Evolutionary conservation across 495 filamentous ascomycete species (phyloP).

Genomic region (Clohesyomyces aquaticus): DNA sequence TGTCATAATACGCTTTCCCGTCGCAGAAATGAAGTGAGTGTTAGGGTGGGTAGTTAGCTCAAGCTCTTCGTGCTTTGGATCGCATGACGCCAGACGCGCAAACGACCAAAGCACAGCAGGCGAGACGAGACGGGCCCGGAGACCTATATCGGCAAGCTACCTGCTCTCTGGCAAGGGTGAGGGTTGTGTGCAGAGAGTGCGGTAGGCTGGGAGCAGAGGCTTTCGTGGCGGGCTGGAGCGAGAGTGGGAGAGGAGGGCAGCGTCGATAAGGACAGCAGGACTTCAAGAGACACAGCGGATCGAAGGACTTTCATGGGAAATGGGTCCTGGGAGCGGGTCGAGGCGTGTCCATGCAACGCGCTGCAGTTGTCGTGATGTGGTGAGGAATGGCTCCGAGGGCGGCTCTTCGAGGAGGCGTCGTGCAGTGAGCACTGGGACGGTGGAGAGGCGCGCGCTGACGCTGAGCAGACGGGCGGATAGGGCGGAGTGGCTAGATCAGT

Average conservation of each 20-base stretch:
- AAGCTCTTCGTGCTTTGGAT: constrained; percentile 38
- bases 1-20: constrained; percentile 90
- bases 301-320: constrained; percentile 30
- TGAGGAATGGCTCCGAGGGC: constrained; percentile 14
- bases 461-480: background rate
- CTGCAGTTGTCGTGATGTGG: constrained; percentile 15
- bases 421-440: constrained; percentile 1
- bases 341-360: constrained; percentile 27
- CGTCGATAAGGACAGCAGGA: constrained; percentile 31
- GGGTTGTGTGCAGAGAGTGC: constrained; percentile 13
- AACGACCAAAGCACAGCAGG: constrained; percentile 34
- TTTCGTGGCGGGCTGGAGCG: constrained; percentile 15
- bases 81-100: constrained; percentile 41
- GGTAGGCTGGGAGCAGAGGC: constrained; percentile 21
- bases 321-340: constrained; percentile 10
- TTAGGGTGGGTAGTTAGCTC: constrained; percentile 32
- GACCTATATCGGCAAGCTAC: constrained; percentile 18
- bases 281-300: constrained; percentile 7
- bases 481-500: background rate
- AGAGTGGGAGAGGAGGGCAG: constrained; percentile 12
- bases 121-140: constrained; percentile 16
- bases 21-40: constrained; percentile 19
- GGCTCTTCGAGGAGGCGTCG: constrained; percentile 21
- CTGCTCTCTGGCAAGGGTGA: constrained; percentile 3
- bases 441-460: constrained; percentile 2